These are phyloP conservation scores for Cenchrus fungigraminus DNA, from an alignment of 176 grass and related monocot species.

Conservation along the genomic window DNA sequence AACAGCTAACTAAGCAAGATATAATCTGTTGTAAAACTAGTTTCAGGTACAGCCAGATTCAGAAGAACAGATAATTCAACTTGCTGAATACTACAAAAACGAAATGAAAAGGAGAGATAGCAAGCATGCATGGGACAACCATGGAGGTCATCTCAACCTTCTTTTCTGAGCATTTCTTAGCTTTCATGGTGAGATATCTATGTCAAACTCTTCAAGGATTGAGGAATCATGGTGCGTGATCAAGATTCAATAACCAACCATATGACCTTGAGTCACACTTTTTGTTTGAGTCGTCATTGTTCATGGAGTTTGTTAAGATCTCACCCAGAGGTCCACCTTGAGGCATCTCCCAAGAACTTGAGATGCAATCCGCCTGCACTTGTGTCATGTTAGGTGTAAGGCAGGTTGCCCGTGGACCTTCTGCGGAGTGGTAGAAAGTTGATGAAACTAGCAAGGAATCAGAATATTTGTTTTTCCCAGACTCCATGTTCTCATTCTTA, in stretches of 20 bases:
- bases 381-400: slow-evolving; percentile 40
- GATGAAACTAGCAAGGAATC: slow-evolving; percentile 30
- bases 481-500: slow-evolving; percentile 41
- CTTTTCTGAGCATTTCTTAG: slow-evolving; percentile 12
- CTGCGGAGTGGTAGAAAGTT: slow-evolving; percentile 28
- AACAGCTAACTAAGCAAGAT: slow-evolving; percentile 12
- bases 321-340: slow-evolving; percentile 73
- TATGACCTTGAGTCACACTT: slow-evolving; percentile 49
- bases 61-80: slow-evolving; percentile 39
- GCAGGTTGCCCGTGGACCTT: slow-evolving; percentile 30
- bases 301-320: slow-evolving; percentile 69
- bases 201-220: neutral
- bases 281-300: slow-evolving; percentile 34
- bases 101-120: slow-evolving; percentile 5
- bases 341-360: slow-evolving; percentile 63
- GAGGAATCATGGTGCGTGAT: slow-evolving; percentile 41
- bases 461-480: slow-evolving; percentile 45
- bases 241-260: slow-evolving; percentile 55
- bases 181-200: slow-evolving; percentile 15
- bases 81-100: slow-evolving; percentile 30
- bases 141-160: slow-evolving; percentile 20
- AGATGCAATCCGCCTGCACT: slow-evolving; percentile 59
- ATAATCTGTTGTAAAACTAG: slow-evolving; percentile 13
- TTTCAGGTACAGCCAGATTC: slow-evolving; percentile 38
- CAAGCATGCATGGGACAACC: slow-evolving; percentile 6